Evolutionary conservation across 148 eudicot species (phyloP), one percentile per base, ranked within the genome.

Genomic region (Fallopia convolvulus): DNA sequence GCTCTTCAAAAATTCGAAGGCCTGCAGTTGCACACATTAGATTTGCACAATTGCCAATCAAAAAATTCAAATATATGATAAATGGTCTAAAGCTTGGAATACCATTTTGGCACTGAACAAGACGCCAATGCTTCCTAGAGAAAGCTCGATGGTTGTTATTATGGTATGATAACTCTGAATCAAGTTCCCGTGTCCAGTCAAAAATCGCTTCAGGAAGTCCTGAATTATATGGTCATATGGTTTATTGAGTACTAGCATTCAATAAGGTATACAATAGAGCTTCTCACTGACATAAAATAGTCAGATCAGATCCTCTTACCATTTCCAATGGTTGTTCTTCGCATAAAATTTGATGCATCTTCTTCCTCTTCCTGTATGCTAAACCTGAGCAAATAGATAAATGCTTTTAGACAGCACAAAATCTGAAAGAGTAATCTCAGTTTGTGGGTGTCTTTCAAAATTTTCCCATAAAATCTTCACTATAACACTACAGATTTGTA

Each of bases 41-140:
- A 32, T 18, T 72, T 41, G 52, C 75, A 41, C 47, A 39, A n/a
- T 41, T 41, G 11, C 17, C 52, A 72, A 30, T 40, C 1, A 6
- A n/a, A 46, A 32, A 30, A 40, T 72, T 9, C 3, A 32, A 0
- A 58, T 21, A 23, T 72, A 41, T 46, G 2, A 32, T 14, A 8
- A 68, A 89, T 17, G 21, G 7, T 18, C 21, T 55, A 7, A 55
- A 55, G 20, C 60, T 17, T 17, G 32, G 72, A 68, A 8, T 72
- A 72, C 99, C 99, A 85, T 96, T 96, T 89, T 96, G 99, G 84
- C 98, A 90, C 70, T 93, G 99, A 81, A 96, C 97, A 81, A 96
- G 97, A 74, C 99, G 99, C 99, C 99, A 96, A 81, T 93, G 89
- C 85, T 91, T 96, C 82, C 94, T 86, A 71, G 97, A 92, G 81